Evolutionary conservation across 164 flowering plant species (phyloP).

Genomic region (Echeveria elegans): DNA sequence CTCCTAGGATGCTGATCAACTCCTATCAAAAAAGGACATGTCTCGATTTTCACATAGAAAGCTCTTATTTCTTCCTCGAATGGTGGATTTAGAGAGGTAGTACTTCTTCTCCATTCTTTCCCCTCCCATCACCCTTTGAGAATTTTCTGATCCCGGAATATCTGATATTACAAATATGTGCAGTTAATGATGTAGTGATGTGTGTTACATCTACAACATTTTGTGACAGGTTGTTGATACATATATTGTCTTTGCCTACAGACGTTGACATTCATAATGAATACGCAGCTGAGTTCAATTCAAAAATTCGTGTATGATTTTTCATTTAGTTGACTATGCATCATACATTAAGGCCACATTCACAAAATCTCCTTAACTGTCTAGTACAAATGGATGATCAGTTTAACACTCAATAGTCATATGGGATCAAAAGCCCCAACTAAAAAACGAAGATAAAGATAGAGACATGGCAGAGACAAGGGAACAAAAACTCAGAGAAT

Average conservation of each 20-base stretch:
- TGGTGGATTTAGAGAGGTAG: slow-evolving; percentile 55
- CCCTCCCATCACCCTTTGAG: background rate
- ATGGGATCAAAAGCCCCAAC: too few relatives aligned
- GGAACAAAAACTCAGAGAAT: too few relatives aligned
- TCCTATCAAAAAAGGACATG: slow-evolving; percentile 89
- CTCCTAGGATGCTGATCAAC: slow-evolving; percentile 94
- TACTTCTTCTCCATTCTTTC: background rate
- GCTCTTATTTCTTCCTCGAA: slow-evolving; percentile 79
- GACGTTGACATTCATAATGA: slow-evolving; percentile 48
- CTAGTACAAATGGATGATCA: too few relatives aligned
- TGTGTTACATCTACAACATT: background rate
- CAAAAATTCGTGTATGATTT: slow-evolving; percentile 65
- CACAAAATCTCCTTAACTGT: too few relatives aligned
- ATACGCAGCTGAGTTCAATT: slow-evolving; percentile 52
- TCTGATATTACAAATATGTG: background rate
- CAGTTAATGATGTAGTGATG: background rate
- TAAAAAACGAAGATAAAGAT: too few relatives aligned
- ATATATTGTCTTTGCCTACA: slow-evolving; percentile 53
- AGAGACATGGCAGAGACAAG: too few relatives aligned
- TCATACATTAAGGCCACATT: background rate
- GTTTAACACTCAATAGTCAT: too few relatives aligned
- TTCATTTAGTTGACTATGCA: background rate
- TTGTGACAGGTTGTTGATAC: slow-evolving; percentile 55
- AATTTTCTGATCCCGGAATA: background rate
- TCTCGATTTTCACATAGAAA: slow-evolving; percentile 97